Conservation (phyloP, 495 filamentous ascomycete genomes). For the Podospora pseudopauciseta region DNA sequence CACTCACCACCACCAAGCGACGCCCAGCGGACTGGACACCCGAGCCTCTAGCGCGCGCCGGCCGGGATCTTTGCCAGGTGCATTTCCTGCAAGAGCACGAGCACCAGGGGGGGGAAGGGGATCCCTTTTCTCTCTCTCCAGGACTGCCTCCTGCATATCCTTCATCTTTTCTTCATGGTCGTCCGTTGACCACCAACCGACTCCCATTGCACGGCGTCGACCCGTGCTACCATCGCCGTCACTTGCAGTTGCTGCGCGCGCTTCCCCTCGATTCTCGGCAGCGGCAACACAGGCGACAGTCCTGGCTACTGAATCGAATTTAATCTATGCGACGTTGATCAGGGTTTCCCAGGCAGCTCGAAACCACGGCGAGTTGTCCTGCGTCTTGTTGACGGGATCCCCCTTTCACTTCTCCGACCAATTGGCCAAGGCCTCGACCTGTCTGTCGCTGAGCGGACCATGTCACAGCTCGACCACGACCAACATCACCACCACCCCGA, state of each 20-base stretch:
- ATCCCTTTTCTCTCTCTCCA: background rate
- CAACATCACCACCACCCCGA: conserved; percentile 32
- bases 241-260: conserved; percentile 6
- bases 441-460: conserved; percentile 35
- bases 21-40: background rate
- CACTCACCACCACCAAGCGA: background rate
- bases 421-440: conserved; percentile 29
- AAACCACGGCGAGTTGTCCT: conserved; percentile 42
- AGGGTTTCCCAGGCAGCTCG: conserved; percentile 47
- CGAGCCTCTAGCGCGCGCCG: background rate
- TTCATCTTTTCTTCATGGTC: background rate
- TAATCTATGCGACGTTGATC: conserved; percentile 47
- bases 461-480: conserved; percentile 47
- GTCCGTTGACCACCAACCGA: background rate
- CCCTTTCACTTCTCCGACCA: conserved; percentile 20
- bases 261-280: conserved; percentile 6
- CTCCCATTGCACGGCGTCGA: conserved; percentile 6
- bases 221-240: conserved; percentile 5
- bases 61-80: background rate
- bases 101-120: background rate
- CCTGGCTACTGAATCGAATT: conserved; percentile 17
- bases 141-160: background rate
- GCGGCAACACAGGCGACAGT: conserved; percentile 13
- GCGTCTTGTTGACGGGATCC: conserved; percentile 37
- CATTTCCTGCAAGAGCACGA: conserved; percentile 1